phyloP scores from a whole-genome alignment of 345 rosid genomes.

The Diplotaxis tenuifolia region DNA sequence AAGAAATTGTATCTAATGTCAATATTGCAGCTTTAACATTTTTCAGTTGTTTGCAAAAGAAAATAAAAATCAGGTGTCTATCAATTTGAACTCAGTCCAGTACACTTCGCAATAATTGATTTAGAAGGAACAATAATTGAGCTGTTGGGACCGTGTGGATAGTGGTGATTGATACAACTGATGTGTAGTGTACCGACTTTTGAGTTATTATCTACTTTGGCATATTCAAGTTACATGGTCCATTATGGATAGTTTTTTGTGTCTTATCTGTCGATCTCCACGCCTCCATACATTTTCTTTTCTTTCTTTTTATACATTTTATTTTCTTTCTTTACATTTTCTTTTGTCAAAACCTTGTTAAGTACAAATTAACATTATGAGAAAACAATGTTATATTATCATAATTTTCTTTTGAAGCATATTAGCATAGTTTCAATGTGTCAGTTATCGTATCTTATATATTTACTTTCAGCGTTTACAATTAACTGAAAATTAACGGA shows the following conservation, averaged over 20 bases:
- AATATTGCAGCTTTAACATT: not conserved
- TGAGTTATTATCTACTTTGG: conserved; percentile 6
- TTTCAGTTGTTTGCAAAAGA: not conserved
- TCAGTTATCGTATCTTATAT: not conserved
- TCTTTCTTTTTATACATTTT: no score
- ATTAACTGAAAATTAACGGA: not conserved
- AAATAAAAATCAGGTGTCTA: not conserved
- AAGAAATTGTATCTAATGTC: not conserved
- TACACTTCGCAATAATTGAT: conserved; percentile 7
- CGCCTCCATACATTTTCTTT: not conserved
- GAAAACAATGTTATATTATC: not conserved
- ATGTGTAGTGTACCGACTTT: not conserved
- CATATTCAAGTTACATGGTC: conserved; percentile 12
- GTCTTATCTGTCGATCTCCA: not conserved
- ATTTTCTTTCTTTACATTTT: no score
- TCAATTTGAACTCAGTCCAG: not conserved
- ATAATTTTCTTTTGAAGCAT: no score
- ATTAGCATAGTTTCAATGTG: not conserved
- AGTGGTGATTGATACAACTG: not conserved
- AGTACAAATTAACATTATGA: not conserved
- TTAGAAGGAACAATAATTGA: conserved; percentile 15
- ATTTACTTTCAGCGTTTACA: not conserved
- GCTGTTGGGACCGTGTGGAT: not conserved
- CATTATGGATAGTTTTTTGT: not conserved
- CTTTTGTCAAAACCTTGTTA: not conserved